phyloP scores from a whole-genome alignment of 2,329 filamentous ascomycete genomes.

The Aspergillus cejpii region DNA sequence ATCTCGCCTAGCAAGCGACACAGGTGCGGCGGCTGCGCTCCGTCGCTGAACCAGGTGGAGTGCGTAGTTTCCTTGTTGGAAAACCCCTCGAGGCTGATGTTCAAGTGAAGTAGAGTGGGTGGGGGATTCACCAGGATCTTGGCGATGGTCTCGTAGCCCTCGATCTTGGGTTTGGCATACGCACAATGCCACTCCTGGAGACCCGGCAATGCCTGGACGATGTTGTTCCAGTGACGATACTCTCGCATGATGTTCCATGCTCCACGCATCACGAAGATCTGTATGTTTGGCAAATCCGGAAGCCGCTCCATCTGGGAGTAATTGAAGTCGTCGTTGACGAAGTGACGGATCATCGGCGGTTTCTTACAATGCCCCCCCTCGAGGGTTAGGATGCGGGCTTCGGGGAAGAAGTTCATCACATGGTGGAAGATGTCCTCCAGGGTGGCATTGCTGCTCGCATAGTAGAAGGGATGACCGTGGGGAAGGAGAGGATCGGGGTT shows the following conservation, averaged over 20 bases:
- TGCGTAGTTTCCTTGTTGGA: conserved; percentile 59
- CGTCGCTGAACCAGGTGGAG: conserved; percentile 42
- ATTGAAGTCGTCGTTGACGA: conserved; percentile 36
- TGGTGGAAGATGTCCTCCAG: conserved; percentile 64
- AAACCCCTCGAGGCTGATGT: conserved; percentile 64
- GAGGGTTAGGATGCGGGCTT: conserved; percentile 60
- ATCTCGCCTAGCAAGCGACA: conserved; percentile 58
- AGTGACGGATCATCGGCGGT: conserved; percentile 60
- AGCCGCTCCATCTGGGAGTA: conserved; percentile 33
- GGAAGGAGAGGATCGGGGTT: conserved; percentile 21
- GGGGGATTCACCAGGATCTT: conserved; percentile 56
- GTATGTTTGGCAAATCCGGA: conserved; percentile 50
- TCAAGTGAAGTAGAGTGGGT: conserved; percentile 54
- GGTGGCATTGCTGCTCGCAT: conserved; percentile 56
- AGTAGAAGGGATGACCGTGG: conserved; percentile 28
- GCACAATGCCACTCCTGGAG: conserved; percentile 51
- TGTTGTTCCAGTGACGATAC: conserved; percentile 55
- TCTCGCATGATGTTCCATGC: conserved; percentile 70
- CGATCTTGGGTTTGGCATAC: conserved; percentile 64
- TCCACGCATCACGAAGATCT: conserved; percentile 64
- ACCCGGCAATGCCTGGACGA: conserved; percentile 59
- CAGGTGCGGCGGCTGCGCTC: conserved; percentile 55
- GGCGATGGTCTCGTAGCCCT: conserved; percentile 65
- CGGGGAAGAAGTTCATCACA: conserved; percentile 52
- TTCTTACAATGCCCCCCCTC: conserved; percentile 73